Base-by-base conservation (phyloP, 495 filamentous ascomycete species). In the Xylaria grammica region DNA sequence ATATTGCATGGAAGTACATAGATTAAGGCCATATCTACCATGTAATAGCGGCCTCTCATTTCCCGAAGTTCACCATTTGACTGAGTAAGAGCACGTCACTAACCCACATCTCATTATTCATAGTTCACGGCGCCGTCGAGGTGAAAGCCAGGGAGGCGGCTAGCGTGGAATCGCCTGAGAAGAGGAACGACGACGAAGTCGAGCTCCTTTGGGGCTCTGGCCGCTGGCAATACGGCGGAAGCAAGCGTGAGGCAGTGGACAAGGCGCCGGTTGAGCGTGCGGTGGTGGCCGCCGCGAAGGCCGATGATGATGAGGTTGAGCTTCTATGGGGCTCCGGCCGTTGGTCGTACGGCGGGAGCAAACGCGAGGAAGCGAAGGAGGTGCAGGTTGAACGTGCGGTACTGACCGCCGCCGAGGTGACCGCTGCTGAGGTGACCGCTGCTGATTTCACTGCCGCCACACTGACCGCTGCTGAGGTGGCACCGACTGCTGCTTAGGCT, bases 1-100 rank as follows among this genome's bases (percentile, higher is more conserved):
- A 49, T n/a, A 49, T 49, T 17, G 46, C 46, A 27, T 49, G 46
- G 46, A 49, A n/a, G 24, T 27, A 19, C n/a, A 27, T 49, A 49
- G 46, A 49, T n/a, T 19, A 49, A 17, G 17, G 46, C 6, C 46
- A 6, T 49, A 49, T 49, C 34, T 11, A 36, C 11, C 24, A 49
- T 27, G 46, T 27, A 27, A 49, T 49, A n/a, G 46, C 6, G 6
- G 46, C 17, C 24, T 19, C 17, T 27, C 17, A 49, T 49, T 27
- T 49, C n/a, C 9, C 24, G 24, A 17, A 49, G 5, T n/a, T 27
- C 5, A 17, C 24, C 9, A 17, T 49, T 17, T n/a, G 8, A 27
- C 46, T 49, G 8, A 49, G 46, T 17, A n/a, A 17, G 24, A 19
- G 8, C 46, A 27, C 17, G 5, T 49, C 46, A 27, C 46, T 49